These are phyloP conservation scores for Capronia coronata DNA, from an alignment of 2,329 filamentous ascomycete species.

Conservation along the genomic window DNA sequence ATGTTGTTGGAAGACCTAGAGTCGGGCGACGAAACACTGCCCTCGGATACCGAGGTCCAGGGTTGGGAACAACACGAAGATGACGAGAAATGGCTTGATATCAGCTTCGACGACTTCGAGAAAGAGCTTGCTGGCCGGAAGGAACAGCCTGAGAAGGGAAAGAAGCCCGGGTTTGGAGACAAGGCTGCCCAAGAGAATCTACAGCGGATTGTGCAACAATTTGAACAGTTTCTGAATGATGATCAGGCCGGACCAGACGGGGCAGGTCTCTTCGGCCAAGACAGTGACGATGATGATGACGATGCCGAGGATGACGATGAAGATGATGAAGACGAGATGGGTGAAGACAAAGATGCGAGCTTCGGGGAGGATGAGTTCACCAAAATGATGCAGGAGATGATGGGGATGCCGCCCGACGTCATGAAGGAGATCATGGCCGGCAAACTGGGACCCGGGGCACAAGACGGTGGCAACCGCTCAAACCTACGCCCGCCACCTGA, in stretches of 20 bases:
- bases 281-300: conserved; percentile 50
- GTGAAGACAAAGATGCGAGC: conserved; percentile 67
- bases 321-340: conserved; percentile 53
- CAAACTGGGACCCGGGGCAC: conserved; percentile 23
- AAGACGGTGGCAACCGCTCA: conserved; percentile 15
- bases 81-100: conserved; percentile 84
- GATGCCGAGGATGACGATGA: conserved; percentile 50
- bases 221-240: conserved; percentile 85
- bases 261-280: conserved; percentile 61
- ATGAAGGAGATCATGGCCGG: conserved; percentile 29
- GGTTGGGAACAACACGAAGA: conserved; percentile 68
- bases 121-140: conserved; percentile 61
- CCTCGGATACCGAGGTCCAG: conserved; percentile 65
- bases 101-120: conserved; percentile 85
- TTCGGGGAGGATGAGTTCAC: conserved; percentile 83
- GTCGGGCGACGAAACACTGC: conserved; percentile 64
- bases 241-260: conserved; percentile 75
- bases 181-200: conserved; percentile 52
- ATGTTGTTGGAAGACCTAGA: conserved; percentile 69
- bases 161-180: conserved; percentile 38
- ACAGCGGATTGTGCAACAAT: conserved; percentile 86
- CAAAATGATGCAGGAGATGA: conserved; percentile 86
- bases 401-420: conserved; percentile 55
- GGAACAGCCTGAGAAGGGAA: conserved; percentile 22
- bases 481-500: conserved; percentile 9